These are phyloP conservation scores for Carex sylvatica DNA, from an alignment of 202 grass and related monocot genomes.

Conservation along the genomic window DNA sequence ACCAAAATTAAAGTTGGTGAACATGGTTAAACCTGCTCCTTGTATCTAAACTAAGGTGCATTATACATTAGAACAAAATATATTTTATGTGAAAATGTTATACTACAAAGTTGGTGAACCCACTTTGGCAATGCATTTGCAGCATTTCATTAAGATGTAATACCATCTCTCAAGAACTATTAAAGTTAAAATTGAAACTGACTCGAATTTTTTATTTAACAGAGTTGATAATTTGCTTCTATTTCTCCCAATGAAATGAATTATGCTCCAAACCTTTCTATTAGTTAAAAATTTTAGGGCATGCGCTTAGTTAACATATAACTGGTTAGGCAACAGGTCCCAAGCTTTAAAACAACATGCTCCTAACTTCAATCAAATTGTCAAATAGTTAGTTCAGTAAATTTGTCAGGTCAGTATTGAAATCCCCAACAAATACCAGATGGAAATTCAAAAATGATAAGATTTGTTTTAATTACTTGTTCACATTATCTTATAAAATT, in stretches of 20 bases:
- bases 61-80: background rate
- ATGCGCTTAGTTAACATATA: background rate
- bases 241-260: background rate
- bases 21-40: background rate
- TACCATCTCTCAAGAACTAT: background rate
- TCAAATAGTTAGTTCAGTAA: background rate
- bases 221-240: background rate
- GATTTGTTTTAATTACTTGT: background rate
- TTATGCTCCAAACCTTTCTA: background rate
- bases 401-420: conserved; percentile 6
- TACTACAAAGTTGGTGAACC: background rate
- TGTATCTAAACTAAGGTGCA: background rate
- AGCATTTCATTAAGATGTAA: background rate
- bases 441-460: background rate
- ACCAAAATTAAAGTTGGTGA: background rate
- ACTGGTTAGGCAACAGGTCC: background rate
- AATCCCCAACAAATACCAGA: background rate
- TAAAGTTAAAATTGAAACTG: background rate
- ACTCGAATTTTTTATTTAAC: background rate
- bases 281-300: background rate
- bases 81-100: background rate
- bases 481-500: background rate
- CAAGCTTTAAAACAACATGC: background rate
- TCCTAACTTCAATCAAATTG: background rate
- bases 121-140: background rate